A percentile compares a stretch with the other conserved stretches of the same genome.
These are phyloP conservation scores for Acacia acuminata DNA, from an alignment of 306 rosid species.

Conservation along the genomic window DNA sequence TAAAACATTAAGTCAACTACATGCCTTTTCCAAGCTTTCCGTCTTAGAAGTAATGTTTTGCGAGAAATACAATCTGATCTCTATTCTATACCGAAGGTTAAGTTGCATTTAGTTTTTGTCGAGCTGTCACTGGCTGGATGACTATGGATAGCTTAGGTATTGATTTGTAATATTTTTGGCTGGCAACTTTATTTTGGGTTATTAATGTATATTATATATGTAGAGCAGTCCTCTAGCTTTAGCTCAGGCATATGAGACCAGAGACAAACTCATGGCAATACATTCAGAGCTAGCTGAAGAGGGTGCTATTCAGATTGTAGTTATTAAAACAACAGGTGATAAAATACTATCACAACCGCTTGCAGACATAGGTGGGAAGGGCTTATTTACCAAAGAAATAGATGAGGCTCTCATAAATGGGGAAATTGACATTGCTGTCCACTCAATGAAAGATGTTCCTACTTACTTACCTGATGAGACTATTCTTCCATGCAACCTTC, in stretches of 20 bases:
- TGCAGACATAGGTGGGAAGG: conserved; percentile 94
- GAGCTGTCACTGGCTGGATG: not conserved
- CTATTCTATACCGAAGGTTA: not conserved
- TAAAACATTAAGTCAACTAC: not conserved
- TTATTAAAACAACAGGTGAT: conserved; percentile 90
- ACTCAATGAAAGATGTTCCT: conserved; percentile 95
- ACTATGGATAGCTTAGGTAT: not conserved
- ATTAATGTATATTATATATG: conserved; percentile 36
- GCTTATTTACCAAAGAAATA: conserved; percentile 88
- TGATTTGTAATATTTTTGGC: not conserved
- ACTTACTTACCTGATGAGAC: conserved; percentile 78
- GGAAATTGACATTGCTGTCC: conserved; percentile 85
- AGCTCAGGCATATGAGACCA: conserved; percentile 91
- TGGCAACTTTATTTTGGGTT: conserved; percentile 13
- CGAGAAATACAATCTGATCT: not conserved
- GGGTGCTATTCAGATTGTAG: conserved; percentile 81
- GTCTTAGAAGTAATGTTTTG: not conserved
- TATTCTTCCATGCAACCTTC: conserved; percentile 88
- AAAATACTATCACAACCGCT: conserved; percentile 79
- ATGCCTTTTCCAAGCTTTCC: not conserved
- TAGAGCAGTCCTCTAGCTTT: conserved; percentile 92
- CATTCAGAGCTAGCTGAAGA: conserved; percentile 84
- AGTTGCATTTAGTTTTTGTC: not conserved
- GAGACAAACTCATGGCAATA: conserved; percentile 73
- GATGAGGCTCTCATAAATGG: conserved; percentile 82